Base-by-base conservation (phyloP, 176 grass and related monocot genomes). In the Rhynchospora breviuscula region DNA sequence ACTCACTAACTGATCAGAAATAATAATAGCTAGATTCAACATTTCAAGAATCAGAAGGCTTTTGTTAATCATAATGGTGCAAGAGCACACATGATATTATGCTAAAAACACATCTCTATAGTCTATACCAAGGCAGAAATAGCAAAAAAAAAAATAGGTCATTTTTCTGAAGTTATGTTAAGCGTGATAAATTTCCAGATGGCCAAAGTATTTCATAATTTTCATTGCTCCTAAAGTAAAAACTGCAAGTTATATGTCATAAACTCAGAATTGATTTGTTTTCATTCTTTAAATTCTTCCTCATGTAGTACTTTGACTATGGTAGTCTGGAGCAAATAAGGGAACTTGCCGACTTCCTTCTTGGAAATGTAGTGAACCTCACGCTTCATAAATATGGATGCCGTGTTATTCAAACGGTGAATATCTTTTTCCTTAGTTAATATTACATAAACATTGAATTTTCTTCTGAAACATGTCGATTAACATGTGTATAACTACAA, bases 341-440 rank as follows among this genome's bases (percentile, higher is more conserved):
- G 56, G 59, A 88, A 65, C 54, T 89, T 78, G 84, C 88, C 9
- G 45, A 65, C 18, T 5, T 54, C 59, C 87, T 94, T 22, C 57
- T 21, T 65, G 83, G 85, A 51, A 9, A 73, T 74, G 85, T 89
- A 44, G 47, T 94, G n/a, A 13, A 17, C 2, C 67, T 89, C 29
- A 78, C 87, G 40, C 67, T 86, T 79, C 80, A 94, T n/a, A 64
- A 66, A 59, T 86, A 85, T 13, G 88, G 92, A 0, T 82, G 67
- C 65, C 15, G 68, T 67, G 92, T 94, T 53, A 84, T 94, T 18
- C 87, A 91, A 21, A 94, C 87, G 85, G 92, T 88, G 86, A 78
- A 67, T 6, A 35, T 33, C 59, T 52, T 48, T 60, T 2, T 18
- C 69, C 23, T 19, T 67, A 52, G 21, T 33, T 61, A 61, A 63